Conservation (phyloP, 257 asterid species). For the Solanum clarkiae region DNA sequence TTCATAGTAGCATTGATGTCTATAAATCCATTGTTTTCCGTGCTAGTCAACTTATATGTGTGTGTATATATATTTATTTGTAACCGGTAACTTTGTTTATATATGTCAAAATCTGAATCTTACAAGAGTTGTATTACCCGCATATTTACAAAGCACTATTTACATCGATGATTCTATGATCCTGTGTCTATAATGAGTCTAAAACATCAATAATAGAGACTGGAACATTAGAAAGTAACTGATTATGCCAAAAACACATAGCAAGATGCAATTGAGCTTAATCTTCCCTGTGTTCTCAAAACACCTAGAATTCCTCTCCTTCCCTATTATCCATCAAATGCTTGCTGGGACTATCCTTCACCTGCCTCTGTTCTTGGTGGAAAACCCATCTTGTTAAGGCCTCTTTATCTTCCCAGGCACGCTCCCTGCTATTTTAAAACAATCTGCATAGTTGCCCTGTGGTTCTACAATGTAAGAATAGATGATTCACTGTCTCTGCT, state of each 20-base stretch:
- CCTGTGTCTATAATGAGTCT: neutral
- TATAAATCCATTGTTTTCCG: neutral
- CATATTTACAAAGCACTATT: neutral
- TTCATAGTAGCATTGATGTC: neutral
- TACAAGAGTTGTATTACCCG: neutral
- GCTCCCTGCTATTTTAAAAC: neutral
- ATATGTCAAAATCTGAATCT: neutral
- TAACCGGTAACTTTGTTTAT: neutral
- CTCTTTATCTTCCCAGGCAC: neutral
- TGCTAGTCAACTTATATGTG: neutral
- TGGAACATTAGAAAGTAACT: neutral
- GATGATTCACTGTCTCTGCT: neutral
- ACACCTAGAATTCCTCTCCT: neutral
- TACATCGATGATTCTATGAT: neutral
- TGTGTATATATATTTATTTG: too few species aligned
- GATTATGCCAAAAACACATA: neutral
- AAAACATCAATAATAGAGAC: neutral
- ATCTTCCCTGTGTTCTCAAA: neutral
- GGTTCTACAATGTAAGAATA: neutral
- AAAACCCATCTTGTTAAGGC: neutral
- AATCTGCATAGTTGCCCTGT: neutral
- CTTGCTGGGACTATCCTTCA: neutral
- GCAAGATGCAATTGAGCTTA: neutral
- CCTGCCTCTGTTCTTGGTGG: neutral
- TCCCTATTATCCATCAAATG: neutral